These are phyloP conservation scores for Phytopythium montanum DNA, from an alignment of 352 stramenopile species.

Conservation along the genomic window DNA sequence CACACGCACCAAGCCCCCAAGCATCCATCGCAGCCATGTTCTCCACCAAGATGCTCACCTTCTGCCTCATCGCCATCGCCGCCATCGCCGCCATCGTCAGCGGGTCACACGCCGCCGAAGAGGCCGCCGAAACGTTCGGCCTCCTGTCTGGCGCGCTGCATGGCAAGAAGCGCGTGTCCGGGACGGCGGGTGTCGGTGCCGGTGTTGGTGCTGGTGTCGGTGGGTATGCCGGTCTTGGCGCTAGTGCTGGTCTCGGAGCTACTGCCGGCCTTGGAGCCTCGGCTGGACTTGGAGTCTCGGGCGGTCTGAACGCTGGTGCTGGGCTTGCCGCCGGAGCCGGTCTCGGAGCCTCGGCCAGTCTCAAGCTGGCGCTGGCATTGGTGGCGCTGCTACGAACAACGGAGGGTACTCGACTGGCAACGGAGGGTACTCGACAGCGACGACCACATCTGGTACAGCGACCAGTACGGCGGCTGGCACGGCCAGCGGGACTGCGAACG, in stretches of 20 bases:
- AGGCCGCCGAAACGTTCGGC: constrained; percentile 9
- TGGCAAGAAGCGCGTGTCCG: background rate
- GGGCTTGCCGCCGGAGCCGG: background rate
- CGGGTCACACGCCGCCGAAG: background rate
- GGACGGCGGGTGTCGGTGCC: background rate
- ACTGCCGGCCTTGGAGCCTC: background rate
- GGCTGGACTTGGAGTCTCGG: background rate
- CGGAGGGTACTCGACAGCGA: background rate
- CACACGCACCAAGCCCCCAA: background rate
- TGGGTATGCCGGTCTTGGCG: background rate
- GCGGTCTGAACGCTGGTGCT: background rate
- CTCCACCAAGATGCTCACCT: constrained; percentile 3
- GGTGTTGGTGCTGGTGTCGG: background rate
- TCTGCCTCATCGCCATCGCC: constrained; percentile 3
- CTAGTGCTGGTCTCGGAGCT: background rate
- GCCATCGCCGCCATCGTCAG: background rate
- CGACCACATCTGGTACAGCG: background rate
- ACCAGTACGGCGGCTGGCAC: background rate
- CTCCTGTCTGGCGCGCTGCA: background rate
- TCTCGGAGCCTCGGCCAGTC: background rate
- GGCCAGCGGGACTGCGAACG: background rate
- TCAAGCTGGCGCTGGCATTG: background rate
- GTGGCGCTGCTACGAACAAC: background rate
- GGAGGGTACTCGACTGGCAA: background rate
- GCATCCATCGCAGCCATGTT: background rate